Base-by-base conservation (phyloP, 2,329 filamentous ascomycete species). In the Xylaria digitata region DNA sequence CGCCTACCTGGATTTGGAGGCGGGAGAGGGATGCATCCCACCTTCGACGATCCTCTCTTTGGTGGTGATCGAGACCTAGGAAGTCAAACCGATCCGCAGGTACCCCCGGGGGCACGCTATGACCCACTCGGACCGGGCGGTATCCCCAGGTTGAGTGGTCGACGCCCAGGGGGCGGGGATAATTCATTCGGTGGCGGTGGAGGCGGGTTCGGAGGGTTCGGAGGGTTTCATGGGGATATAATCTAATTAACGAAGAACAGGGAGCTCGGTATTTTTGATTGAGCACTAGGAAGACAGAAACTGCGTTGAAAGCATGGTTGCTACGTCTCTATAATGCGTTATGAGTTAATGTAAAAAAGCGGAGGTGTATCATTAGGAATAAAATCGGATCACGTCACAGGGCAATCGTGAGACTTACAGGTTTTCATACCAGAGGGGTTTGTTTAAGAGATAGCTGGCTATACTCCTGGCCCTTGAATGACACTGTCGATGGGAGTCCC, bases 41-140 rank as follows among this genome's bases (percentile, higher is more conserved):
- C 94, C 0, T 96, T 97, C 77, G 93, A 97, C 73, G 94, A 98
- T 76, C 93, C 93, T 6, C 80, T 97, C 54, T 97, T 97, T 76
- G 86, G 85, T 6, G 90, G 90, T 0, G 79, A 78, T 13, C 50
- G 48, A 9, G 82, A 82, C 6, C 84, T 83, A 1, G 79, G 82
- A 9, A 79, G 80, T 42, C 82, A 80, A 0, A 90, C 86, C 74
- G 87, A 94, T 75, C 89, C 91, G 1, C 90, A 90, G 76, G 90
- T 88, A 32, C 96, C 96, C 4, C 94, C 93, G 1, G 96, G 96
- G 1, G 91, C 94, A n/a, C 85, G 96, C 70, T 98, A 93, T 82
- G 96, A 98, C 82, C 95, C 95, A 2, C 80, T 94, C 23, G 92
- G 92, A 0, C 93, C 93, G 0, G 90, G 91, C 0, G 83, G 81